Base-by-base conservation (phyloP, 2,329 filamentous ascomycete species). In the Ophiostoma pallidulum region DNA sequence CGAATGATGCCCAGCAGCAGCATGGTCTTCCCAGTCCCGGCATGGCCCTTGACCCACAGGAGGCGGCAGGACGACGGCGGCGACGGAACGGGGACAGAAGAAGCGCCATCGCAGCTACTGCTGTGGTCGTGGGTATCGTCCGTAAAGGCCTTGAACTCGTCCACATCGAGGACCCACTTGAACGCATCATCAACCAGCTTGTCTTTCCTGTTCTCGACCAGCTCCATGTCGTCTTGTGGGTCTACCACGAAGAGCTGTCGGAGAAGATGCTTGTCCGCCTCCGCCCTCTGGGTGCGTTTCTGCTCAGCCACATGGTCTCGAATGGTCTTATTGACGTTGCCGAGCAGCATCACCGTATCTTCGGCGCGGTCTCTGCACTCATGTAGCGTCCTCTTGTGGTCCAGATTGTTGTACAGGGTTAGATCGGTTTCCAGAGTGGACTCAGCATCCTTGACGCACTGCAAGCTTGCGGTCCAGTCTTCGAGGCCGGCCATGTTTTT, bases 401-500 rank as follows among this genome's bases (percentile, higher is more conserved):
- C 16, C 0, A 29, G 13, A 5, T 13, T 46, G 13, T 19, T 40
- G 10, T 19, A 16, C 14, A 29, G 44, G n/a, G 33, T 20, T 18
- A 16, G 19, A 13, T 46, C 44, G 9, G 7, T 26, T 5, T 31
- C 18, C 4, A 46, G 29, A 4, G 16, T n/a, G 20, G 47, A 48
- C 45, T 67, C 64, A n/a, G 56, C 54, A 12, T 56, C 49, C 20
- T 54, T 54, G 45, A 68, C 56, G n/a, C 32, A 35, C 10, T 58
- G 49, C 8, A 66, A 41, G 47, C 58, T 42, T 16, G 56, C 54
- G 19, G 57, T 57, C 66, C 64, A 69, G 48, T 66, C 59, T 51
- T 69, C 59, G 4, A 61, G 46, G 20, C 59, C 59, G 7, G 62
- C 7, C 3, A 64, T 41, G 39, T 60, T 58, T 22, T 61, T 52